Percentiles rank a stretch among this genome's conserved stretches.
Conservation (phyloP, 768 basidiomycete genomes). For the Tephrocybe sp. region DNA sequence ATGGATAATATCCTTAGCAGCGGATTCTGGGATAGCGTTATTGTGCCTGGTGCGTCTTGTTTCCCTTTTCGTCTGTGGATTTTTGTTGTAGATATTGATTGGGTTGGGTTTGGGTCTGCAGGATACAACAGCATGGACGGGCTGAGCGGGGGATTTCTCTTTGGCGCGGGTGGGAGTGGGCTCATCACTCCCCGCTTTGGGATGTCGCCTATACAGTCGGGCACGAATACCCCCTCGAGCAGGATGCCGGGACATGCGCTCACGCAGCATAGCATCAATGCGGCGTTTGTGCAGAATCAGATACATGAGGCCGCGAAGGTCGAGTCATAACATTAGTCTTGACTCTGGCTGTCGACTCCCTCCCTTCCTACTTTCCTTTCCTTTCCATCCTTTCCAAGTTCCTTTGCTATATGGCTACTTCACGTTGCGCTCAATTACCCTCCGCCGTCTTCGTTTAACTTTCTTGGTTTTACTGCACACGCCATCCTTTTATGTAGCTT, state of each 20-base stretch:
- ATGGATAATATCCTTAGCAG: conserved; percentile 83
- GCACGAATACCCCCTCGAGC: conserved; percentile 45
- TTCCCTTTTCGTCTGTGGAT: background rate
- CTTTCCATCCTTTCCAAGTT: too few species aligned
- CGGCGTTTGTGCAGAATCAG: conserved; percentile 39
- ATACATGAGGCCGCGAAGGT: conserved; percentile 32
- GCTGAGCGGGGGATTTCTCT: conserved; percentile 83
- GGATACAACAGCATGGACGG: conserved; percentile 85
- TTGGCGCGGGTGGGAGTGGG: conserved; percentile 80
- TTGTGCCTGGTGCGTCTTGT: conserved; percentile 73
- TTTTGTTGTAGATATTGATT: background rate
- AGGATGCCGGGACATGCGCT: conserved; percentile 21
- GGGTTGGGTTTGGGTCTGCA: too few species aligned
- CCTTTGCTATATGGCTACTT: too few species aligned
- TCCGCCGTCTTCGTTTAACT: too few species aligned
- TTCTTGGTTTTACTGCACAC: too few species aligned
- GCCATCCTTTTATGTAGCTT: too few species aligned
- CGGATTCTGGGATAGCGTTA: conserved; percentile 86
- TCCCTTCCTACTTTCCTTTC: too few species aligned
- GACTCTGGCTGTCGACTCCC: too few species aligned
- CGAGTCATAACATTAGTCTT: conserved; percentile 22
- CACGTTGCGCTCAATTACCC: too few species aligned
- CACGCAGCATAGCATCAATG: conserved; percentile 48
- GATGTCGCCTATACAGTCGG: conserved; percentile 59
- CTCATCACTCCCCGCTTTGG: conserved; percentile 75